Evolutionary conservation across 306 rosid genomes (phyloP).

Genomic region (Oemleria cerasiformis): DNA sequence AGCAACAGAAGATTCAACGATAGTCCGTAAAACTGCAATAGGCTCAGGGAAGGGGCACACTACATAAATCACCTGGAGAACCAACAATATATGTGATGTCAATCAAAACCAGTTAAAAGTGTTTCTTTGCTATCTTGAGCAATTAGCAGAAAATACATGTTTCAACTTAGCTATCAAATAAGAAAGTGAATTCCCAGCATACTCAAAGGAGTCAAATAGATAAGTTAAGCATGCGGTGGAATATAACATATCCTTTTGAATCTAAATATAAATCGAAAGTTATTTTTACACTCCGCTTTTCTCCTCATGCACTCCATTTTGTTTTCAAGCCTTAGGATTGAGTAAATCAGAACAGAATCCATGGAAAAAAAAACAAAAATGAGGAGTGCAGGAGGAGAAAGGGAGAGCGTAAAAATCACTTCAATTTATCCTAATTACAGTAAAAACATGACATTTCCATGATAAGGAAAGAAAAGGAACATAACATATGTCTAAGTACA

Average conservation of each 20-base stretch:
- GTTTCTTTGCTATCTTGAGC: not conserved
- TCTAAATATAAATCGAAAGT: not conserved
- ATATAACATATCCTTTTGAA: not conserved
- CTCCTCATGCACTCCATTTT: too few relatives aligned
- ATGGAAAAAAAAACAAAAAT: too few relatives aligned
- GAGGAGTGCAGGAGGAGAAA: too few relatives aligned
- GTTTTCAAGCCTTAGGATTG: too few relatives aligned
- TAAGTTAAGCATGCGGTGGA: not conserved
- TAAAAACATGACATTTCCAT: not conserved
- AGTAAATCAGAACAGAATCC: too few relatives aligned
- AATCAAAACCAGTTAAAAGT: not conserved
- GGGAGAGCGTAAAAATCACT: too few relatives aligned
- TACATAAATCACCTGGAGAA: slow-evolving; percentile 81
- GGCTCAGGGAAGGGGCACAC: slow-evolving; percentile 99
- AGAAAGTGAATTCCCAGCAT: not conserved
- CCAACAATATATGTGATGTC: slow-evolving; percentile 15
- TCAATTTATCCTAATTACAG: not conserved
- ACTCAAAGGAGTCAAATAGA: not conserved
- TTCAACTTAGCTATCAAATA: not conserved
- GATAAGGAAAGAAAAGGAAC: not conserved
- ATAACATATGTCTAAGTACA: not conserved
- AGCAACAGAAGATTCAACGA: slow-evolving; percentile 86
- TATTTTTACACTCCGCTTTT: too few relatives aligned
- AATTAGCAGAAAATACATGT: not conserved
- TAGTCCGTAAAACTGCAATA: slow-evolving; percentile 82